Evolutionary conservation across 2,329 filamentous ascomycete species (phyloP), one percentile per base, ranked within the genome.

Genomic region (Tolypocladium pustulatum): DNA sequence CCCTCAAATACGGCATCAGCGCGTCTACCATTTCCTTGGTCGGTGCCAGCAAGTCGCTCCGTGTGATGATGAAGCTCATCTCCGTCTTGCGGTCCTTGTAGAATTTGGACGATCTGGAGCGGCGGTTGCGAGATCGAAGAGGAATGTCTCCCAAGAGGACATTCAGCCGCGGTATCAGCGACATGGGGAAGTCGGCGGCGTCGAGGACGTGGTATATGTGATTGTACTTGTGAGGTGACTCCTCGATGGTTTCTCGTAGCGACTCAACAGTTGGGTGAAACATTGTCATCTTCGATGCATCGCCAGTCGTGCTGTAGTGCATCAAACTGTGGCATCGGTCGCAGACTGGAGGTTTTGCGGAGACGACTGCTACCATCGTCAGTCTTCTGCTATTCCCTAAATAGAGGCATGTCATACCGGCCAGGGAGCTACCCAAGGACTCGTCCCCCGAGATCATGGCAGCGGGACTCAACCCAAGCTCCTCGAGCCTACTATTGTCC

Each of bases 181-280:
- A 97, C 83, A 99, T 89, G 25, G 94, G 94, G 63, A 99, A 97
- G 72, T 99, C 94, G 61, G 92, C 94, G 3, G 94, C 93, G 68
- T 99, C 94, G 27, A 99, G 77, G 32, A 99, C 81, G 72, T 99
- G 94, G 70, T 97, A 99, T 61, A 99, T 87, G 72, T 97, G 90
- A 67, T 99, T 97, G 69, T 89, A 84, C 69, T 89, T 89, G 73
- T 95, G 87, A 0, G 92, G 92, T 1, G 93, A 96, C 72, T 96
- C 90, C 57, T 87, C 81, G 57, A 99, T 88, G 20, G 91, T 96
- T 62, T 91, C 87, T 63, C 86, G 85, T 57, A 99, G 85, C 2
- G 90, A 86, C 51, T 91, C 82, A 62, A 97, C 81, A 1, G 87
- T 87, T 0, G 94, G 94, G 68, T 96, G 90, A 58, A 83, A 81